Evolutionary conservation across 179 eudicot species (phyloP), one percentile per base, ranked within the genome.

Genomic region (Spergularia azorica): DNA sequence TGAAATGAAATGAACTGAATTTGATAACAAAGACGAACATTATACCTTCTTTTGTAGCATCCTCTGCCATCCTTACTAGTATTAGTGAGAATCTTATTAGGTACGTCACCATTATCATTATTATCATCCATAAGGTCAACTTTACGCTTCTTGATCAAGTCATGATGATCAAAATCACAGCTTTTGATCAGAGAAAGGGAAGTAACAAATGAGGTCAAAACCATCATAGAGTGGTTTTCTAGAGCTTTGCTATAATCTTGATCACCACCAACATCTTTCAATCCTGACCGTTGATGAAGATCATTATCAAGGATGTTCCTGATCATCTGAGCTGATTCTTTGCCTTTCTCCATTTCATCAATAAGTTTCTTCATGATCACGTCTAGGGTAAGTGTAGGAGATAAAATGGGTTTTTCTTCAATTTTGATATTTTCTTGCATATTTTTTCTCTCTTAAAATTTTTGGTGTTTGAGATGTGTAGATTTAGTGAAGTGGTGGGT

Each of bases 41-140:
- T 66, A 39, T 72, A 92, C 97, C 94, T 90, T 67, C 95, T 83
- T 79, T 92, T 92, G 85, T 90, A 87, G 63, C 88, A 82, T 15
- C 93, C 97, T 74, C 93, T 82, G 20, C 81, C 86, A 41, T 83
- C 84, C 54, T 82, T 90, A 4, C 68, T 64, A 79, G 70, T 55
- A 6, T 11, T 5, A 32, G 50, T 54, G 52, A 66, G 48, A 16
- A 15, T 5, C 16, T 4, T 12, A 16, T 14, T 36, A 63, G 48
- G 17, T 32, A 63, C 10, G 11, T 63, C 67, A 16, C 17, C 67
- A 12, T 36, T 15, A 46, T 18, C 56, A 67, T 6, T n/a, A n/a
- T n/a, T 3, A 67, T 7, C 55, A 50, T 50, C n/a, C 48, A 43
- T 43, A 43, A 43, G 48, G 9, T 21, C 41, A 16, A 69, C 5